Evolutionary conservation across 352 stramenopile genomes (phyloP).

Genomic region (Globisporangium middletonii): DNA sequence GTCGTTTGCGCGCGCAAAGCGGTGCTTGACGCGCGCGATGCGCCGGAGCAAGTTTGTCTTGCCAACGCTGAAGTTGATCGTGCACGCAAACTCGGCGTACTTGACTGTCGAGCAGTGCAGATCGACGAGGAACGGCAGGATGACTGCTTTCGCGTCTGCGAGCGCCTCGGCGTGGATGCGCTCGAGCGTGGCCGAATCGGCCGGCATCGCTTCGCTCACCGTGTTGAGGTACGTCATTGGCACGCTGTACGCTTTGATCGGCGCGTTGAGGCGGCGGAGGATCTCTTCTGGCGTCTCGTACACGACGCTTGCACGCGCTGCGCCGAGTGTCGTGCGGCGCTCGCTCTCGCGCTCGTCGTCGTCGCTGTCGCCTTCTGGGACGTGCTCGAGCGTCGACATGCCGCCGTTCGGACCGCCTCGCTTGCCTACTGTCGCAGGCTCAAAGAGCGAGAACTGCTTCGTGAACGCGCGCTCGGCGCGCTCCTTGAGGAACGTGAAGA

Average conservation of each 20-base stretch:
- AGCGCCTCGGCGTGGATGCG: slow-evolving; percentile 42
- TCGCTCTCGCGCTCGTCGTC: slow-evolving; percentile 11
- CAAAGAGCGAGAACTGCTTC: slow-evolving; percentile 56
- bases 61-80: slow-evolving; percentile 45
- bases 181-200: slow-evolving; percentile 35
- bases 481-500: slow-evolving; percentile 76
- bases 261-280: slow-evolving; percentile 36
- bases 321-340: neutral
- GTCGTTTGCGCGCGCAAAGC: slow-evolving; percentile 62
- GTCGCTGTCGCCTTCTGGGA: slow-evolving; percentile 38
- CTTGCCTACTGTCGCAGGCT: slow-evolving; percentile 19
- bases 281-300: slow-evolving; percentile 35
- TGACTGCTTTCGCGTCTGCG: slow-evolving; percentile 35
- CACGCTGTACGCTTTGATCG: slow-evolving; percentile 48
- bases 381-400: slow-evolving; percentile 30
- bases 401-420: slow-evolving; percentile 1
- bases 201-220: slow-evolving; percentile 49
- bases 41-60: slow-evolving; percentile 56
- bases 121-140: slow-evolving; percentile 52
- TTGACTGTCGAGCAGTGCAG: slow-evolving; percentile 26
- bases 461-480: slow-evolving; percentile 56
- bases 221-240: slow-evolving; percentile 48
- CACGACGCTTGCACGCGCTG: slow-evolving; percentile 11
- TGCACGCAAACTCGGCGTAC: slow-evolving; percentile 36
- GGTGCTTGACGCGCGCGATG: slow-evolving; percentile 31